Evolutionary conservation across 1,284 basidiomycete species (phyloP).

Genomic region (Tilletiaria anomala): DNA sequence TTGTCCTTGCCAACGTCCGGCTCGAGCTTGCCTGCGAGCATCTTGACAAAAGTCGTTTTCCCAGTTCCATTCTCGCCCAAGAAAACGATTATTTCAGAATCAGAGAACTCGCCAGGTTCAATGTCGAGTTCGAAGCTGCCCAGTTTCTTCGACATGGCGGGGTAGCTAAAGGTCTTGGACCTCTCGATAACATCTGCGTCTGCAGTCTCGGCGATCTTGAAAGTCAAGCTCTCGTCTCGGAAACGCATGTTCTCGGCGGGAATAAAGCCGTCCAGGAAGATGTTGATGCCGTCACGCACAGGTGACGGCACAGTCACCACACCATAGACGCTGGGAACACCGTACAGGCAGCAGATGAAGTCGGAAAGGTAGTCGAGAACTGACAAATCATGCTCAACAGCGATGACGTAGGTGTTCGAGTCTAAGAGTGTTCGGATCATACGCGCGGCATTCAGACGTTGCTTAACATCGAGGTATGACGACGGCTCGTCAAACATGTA

Average conservation of each 20-base stretch:
- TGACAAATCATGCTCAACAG: conserved; percentile 38
- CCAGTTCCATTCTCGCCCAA: conserved; percentile 39
- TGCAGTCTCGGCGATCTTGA: conserved; percentile 39
- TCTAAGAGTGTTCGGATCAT: conserved; percentile 36
- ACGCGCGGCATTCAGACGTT: conserved; percentile 37
- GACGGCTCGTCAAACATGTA: conserved; percentile 41
- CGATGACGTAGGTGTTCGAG: conserved; percentile 37
- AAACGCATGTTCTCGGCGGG: conserved; percentile 40
- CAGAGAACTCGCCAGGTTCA: conserved; percentile 33
- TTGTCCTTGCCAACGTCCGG: conserved; percentile 29
- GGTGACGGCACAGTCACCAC: conserved; percentile 37
- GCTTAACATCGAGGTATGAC: conserved; percentile 39
- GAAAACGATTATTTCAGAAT: conserved; percentile 39
- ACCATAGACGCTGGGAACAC: conserved; percentile 38
- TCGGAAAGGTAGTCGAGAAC: conserved; percentile 39
- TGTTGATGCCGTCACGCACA: conserved; percentile 39
- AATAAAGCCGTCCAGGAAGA: conserved; percentile 39
- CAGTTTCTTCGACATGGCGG: conserved; percentile 36
- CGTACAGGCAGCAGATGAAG: conserved; percentile 39
- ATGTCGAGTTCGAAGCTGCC: conserved; percentile 35
- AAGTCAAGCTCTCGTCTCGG: conserved; percentile 36
- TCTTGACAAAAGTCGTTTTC: conserved; percentile 40
- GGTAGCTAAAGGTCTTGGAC: conserved; percentile 26
- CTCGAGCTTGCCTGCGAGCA: conserved; percentile 38
- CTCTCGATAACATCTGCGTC: conserved; percentile 32